phyloP scores from a whole-genome alignment of 192 early-diverging fungal genomes.

The Dimargaris xerosporica region DNA sequence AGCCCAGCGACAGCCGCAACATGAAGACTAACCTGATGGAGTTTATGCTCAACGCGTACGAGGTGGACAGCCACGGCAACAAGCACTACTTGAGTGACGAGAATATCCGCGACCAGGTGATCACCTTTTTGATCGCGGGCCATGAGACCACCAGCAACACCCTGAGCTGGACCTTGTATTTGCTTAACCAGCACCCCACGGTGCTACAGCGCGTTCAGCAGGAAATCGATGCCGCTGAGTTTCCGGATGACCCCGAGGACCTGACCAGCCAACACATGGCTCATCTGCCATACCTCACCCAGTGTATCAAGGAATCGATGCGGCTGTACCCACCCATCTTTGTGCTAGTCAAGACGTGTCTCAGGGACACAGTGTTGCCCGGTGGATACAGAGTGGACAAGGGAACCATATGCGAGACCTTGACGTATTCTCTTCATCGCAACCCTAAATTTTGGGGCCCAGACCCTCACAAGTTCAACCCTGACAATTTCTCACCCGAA shows the following conservation, averaged over 20 bases:
- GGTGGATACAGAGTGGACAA: slow-evolving; percentile 23
- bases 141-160: slow-evolving; percentile 39
- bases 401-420: slow-evolving; percentile 15
- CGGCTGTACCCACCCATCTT: slow-evolving; percentile 33
- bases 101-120: slow-evolving; percentile 43
- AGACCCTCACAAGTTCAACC: slow-evolving; percentile 32
- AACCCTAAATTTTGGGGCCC: slow-evolving; percentile 24
- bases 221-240: slow-evolving; percentile 31
- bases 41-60: slow-evolving; percentile 38
- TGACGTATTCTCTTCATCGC: slow-evolving; percentile 26
- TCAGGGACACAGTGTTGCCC: slow-evolving; percentile 28
- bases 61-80: slow-evolving; percentile 17
- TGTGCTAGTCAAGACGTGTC: slow-evolving; percentile 21
- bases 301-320: slow-evolving; percentile 39
- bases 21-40: slow-evolving; percentile 31
- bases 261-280: slow-evolving; percentile 21
- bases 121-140: slow-evolving; percentile 45
- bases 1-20: slow-evolving; percentile 15
- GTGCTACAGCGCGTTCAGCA: slow-evolving; percentile 23
- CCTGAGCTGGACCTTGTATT: slow-evolving; percentile 32
- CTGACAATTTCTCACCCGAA: slow-evolving; percentile 34
- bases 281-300: slow-evolving; percentile 29
- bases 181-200: slow-evolving; percentile 26
- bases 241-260: slow-evolving; percentile 12
- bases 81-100: slow-evolving; percentile 20